These are phyloP conservation scores for Phytophthora tentaculata DNA, from an alignment of 352 stramenopile species.

Conservation along the genomic window DNA sequence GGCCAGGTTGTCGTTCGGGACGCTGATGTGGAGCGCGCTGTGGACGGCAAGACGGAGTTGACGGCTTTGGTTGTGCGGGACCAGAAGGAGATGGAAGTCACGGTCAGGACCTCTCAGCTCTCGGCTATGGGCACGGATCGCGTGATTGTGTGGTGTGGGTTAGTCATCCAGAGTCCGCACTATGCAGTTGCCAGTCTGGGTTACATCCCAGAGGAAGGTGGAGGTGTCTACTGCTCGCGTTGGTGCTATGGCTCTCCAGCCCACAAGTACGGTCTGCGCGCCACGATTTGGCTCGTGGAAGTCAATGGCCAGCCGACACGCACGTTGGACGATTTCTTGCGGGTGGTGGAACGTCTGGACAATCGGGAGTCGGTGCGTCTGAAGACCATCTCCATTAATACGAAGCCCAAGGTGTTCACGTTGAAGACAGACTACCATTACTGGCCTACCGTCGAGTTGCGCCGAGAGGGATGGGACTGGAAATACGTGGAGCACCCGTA, in stretches of 20 bases:
- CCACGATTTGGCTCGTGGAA: slow-evolving; percentile 92
- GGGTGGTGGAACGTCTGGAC: slow-evolving; percentile 77
- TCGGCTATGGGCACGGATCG: slow-evolving; percentile 87
- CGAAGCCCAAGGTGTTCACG: slow-evolving; percentile 90
- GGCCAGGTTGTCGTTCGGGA: slow-evolving; percentile 79
- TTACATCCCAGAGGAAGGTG: slow-evolving; percentile 87
- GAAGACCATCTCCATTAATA: slow-evolving; percentile 92
- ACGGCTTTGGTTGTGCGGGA: slow-evolving; percentile 78
- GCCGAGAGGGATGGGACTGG: slow-evolving; percentile 69
- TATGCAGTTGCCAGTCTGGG: slow-evolving; percentile 84
- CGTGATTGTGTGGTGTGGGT: slow-evolving; percentile 90
- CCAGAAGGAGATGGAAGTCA: slow-evolving; percentile 69
- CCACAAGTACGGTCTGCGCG: slow-evolving; percentile 91
- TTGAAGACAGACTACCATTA: slow-evolving; percentile 93
- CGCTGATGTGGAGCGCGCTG: slow-evolving; percentile 73
- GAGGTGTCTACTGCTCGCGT: slow-evolving; percentile 88
- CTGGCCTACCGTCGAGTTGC: slow-evolving; percentile 90
- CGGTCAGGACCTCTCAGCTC: slow-evolving; percentile 65
- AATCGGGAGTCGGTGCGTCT: slow-evolving; percentile 88
- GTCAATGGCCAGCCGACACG: slow-evolving; percentile 86
- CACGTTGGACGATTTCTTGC: slow-evolving; percentile 87
- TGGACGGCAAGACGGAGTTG: slow-evolving; percentile 59
- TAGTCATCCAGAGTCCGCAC: slow-evolving; percentile 92
- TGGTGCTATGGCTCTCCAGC: slow-evolving; percentile 92
- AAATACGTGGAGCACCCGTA: slow-evolving; percentile 57